Evolutionary conservation across 768 basidiomycete species (phyloP).

Genomic region (Lactarius indigo): DNA sequence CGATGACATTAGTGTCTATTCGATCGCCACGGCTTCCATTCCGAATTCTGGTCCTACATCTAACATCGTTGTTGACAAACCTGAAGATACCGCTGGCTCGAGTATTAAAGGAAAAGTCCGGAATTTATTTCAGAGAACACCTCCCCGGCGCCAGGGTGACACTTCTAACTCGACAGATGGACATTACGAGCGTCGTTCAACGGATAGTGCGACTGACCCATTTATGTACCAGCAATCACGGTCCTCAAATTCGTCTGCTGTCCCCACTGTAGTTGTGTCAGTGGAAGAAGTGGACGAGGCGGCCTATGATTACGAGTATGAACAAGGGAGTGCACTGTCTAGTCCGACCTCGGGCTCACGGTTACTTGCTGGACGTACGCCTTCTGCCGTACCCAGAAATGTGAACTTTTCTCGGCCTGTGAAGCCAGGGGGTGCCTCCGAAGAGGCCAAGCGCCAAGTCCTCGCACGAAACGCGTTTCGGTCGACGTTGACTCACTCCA

Average conservation of each 20-base stretch:
- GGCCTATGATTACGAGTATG: neutral
- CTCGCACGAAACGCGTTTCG: slow-evolving; percentile 57
- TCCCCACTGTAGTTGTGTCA: slow-evolving; percentile 57
- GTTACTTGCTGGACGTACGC: slow-evolving; percentile 35
- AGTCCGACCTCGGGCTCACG: slow-evolving; percentile 27
- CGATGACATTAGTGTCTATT: slow-evolving; percentile 45
- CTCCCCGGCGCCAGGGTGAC: neutral
- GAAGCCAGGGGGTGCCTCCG: slow-evolving; percentile 41
- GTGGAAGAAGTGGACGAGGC: slow-evolving; percentile 32
- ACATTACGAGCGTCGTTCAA: neutral
- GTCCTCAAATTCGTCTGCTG: slow-evolving; percentile 23
- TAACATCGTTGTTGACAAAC: neutral
- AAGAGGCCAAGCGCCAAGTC: slow-evolving; percentile 41
- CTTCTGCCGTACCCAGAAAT: slow-evolving; percentile 43
- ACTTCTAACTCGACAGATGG: neutral
- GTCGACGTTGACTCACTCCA: slow-evolving; percentile 7
- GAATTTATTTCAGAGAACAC: neutral
- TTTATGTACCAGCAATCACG: slow-evolving; percentile 21
- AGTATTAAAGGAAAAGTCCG: neutral
- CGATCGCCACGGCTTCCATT: slow-evolving; percentile 33
- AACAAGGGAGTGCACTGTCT: slow-evolving; percentile 20
- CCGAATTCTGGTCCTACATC: slow-evolving; percentile 32
- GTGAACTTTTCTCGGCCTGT: slow-evolving; percentile 66
- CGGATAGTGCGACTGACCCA: slow-evolving; percentile 22
- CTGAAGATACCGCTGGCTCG: neutral